Conservation (phyloP, 345 rosid species). For the Eucalyptus coolabah region DNA sequence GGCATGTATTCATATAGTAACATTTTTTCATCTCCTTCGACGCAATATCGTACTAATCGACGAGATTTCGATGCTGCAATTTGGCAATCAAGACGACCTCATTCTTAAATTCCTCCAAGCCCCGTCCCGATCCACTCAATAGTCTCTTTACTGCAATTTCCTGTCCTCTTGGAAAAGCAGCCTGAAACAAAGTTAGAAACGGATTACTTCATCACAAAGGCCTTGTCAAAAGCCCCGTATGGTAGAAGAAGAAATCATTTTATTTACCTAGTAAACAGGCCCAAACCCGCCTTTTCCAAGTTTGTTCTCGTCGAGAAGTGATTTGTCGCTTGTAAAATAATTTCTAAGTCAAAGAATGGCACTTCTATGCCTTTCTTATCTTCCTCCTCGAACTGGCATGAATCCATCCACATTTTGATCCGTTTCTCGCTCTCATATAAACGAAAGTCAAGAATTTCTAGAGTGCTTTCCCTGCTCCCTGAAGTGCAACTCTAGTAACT, state of each 20-base stretch:
- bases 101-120: slow-evolving; percentile 44
- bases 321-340: slow-evolving; percentile 31
- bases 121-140: slow-evolving; percentile 42
- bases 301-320: slow-evolving; percentile 32
- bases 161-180: slow-evolving; percentile 22
- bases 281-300: slow-evolving; percentile 58
- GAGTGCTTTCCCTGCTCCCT: not conserved
- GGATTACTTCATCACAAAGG: not conserved
- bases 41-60: slow-evolving; percentile 40
- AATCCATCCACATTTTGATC: slow-evolving; percentile 12
- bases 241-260: not conserved
- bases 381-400: slow-evolving; percentile 1
- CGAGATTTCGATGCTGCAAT: slow-evolving; percentile 54
- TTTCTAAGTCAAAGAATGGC: slow-evolving; percentile 20
- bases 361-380: slow-evolving; percentile 27
- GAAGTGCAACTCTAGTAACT: not conserved
- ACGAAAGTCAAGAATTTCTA: not conserved
- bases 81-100: slow-evolving; percentile 41
- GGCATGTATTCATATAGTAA: slow-evolving; percentile 48
- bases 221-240: not conserved
- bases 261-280: slow-evolving; percentile 39
- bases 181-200: slow-evolving; percentile 1
- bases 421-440: slow-evolving; percentile 11
- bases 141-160: slow-evolving; percentile 58
- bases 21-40: slow-evolving; percentile 28